Evolutionary conservation across 2,329 filamentous ascomycete genomes (phyloP).

Genomic region (Intubia oerlemansii): DNA sequence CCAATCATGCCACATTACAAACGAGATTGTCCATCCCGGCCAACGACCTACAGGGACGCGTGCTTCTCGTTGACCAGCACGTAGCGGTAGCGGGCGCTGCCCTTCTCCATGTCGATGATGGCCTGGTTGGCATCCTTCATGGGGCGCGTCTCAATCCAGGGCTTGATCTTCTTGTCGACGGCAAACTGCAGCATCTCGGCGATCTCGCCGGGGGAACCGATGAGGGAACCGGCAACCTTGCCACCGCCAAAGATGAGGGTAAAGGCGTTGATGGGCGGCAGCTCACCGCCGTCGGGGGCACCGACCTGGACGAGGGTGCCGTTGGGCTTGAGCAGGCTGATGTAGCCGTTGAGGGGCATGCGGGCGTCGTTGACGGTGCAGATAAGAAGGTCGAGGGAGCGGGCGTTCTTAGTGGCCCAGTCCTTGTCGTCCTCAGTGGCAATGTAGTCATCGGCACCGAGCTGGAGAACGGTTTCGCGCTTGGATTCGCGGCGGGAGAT

Average conservation of each 20-base stretch:
- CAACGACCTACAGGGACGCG: too few species aligned
- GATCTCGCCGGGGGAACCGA: slow-evolving; percentile 35
- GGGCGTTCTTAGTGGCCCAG: slow-evolving; percentile 29
- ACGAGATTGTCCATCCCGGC: too few species aligned
- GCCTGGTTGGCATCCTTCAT: slow-evolving; percentile 37
- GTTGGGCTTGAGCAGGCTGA: slow-evolving; percentile 42
- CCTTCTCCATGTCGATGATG: slow-evolving; percentile 33
- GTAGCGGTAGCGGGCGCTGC: slow-evolving; percentile 30
- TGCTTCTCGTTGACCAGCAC: slow-evolving; percentile 14
- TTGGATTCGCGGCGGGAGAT: slow-evolving; percentile 7
- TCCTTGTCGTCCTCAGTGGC: slow-evolving; percentile 25
- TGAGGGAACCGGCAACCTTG: slow-evolving; percentile 23
- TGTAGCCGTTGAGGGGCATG: slow-evolving; percentile 43
- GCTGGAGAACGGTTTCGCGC: slow-evolving; percentile 4
- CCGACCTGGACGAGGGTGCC: slow-evolving; percentile 47
- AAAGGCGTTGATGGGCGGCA: slow-evolving; percentile 26
- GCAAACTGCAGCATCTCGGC: slow-evolving; percentile 39
- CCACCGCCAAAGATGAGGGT: slow-evolving; percentile 33
- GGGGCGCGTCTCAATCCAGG: slow-evolving; percentile 32
- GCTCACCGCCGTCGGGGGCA: slow-evolving; percentile 30
- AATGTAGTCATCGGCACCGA: slow-evolving; percentile 8
- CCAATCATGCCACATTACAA: too few species aligned
- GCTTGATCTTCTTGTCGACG: slow-evolving; percentile 32
- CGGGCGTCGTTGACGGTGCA: slow-evolving; percentile 25
- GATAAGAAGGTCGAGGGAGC: slow-evolving; percentile 35